Base-by-base conservation (phyloP, 1,284 basidiomycete species). In the Cutaneotrichosporon sp. region DNA sequence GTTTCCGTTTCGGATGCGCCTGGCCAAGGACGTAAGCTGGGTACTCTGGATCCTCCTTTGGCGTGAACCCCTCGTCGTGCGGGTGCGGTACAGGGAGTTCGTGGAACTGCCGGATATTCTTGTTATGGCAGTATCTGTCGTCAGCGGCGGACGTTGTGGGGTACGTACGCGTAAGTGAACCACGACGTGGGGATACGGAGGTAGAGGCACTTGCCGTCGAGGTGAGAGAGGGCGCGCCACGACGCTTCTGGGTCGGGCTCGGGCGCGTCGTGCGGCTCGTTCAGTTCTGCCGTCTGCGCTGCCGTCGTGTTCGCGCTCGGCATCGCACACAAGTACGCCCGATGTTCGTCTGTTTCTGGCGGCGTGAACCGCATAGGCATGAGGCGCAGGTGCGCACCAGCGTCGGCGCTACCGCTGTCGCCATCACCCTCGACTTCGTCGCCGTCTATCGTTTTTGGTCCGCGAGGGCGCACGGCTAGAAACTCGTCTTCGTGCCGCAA, bases 51-150 rank as follows among this genome's bases (percentile, higher is more conserved):
- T 91, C 88, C 79, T 91, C 89, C 52, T 81, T 82, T 68, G 38
- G 54, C 13, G 84, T 81, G 49, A 83, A 81, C 51, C 83, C 87
- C 74, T 83, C 77, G 60, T 80, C 78, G 62, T 84, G 82, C 49
- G 83, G 78, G 60, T 83, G 83, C 49, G 81, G 60, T 61, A 77
- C 79, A 50, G 73, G 61, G 53, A 80, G 77, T 75, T 89, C 88
- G 67, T 86, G 85, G 78, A 94, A 94, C 76, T 94, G 90, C 52
- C 89, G 84, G 58, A 91, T 87, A 75, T 90, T 83, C 55, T 83
- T 81, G 75, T 88, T 87, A 76, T 92, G 90, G 77, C 91, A 94
- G 76, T 94, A 94, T 13, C 73, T 74, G 52, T 0, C 1, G 18
- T 33, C 13, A 52, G 52, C 15, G 1, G 3, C 10, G 4, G 23